Evolutionary conservation across 345 rosid genomes (phyloP).

Genomic region (Arabidopsis arenosa): DNA sequence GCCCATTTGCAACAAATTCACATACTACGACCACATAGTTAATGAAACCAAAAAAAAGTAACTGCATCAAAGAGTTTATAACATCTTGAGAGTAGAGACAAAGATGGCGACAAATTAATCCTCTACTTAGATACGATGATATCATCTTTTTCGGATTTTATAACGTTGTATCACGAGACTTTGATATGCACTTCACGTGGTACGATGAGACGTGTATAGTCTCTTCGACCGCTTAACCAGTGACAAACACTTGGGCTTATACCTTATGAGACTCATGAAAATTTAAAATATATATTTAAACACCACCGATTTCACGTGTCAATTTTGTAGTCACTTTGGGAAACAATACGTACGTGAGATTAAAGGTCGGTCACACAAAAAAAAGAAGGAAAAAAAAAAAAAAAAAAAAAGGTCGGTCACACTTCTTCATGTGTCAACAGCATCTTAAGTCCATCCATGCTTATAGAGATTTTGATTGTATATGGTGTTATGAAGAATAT

Average conservation of each 20-base stretch:
- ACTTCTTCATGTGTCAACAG: background rate
- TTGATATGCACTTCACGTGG: constrained; percentile 30
- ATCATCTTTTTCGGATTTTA: background rate
- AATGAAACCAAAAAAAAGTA: background rate
- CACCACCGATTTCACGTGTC: constrained; percentile 16
- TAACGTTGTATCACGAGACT: constrained; percentile 13
- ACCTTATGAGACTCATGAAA: background rate
- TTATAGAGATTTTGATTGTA: background rate
- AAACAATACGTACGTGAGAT: constrained; percentile 1
- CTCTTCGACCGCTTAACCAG: constrained; percentile 14
- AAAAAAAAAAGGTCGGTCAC: constrained; percentile 4
- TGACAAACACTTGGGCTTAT: constrained; percentile 25
- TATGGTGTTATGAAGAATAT: background rate
- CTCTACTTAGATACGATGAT: constrained; percentile 8
- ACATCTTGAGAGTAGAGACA: background rate
- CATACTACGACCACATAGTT: background rate
- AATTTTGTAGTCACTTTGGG: background rate
- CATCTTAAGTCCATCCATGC: background rate
- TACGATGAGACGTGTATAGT: constrained; percentile 3
- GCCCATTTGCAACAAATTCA: background rate
- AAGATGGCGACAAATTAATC: constrained; percentile 7
- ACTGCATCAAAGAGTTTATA: background rate
- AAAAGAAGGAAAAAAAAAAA: no score
- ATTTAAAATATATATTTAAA: background rate
- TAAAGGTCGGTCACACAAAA: constrained; percentile 2